Base-by-base conservation (phyloP, 345 rosid genomes). In the Dovyalis caffra region DNA sequence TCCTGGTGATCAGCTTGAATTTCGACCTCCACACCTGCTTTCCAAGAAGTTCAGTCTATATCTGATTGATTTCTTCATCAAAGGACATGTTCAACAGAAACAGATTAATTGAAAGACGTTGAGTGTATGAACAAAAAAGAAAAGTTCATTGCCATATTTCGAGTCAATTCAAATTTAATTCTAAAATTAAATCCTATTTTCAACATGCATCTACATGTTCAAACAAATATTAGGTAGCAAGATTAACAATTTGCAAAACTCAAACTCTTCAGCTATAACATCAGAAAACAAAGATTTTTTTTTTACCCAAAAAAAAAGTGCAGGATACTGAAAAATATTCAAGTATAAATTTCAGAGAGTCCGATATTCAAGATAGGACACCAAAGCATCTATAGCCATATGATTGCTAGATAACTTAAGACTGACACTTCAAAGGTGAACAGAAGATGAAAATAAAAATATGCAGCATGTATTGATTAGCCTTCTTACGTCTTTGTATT, bases 1-100 rank as follows among this genome's bases (percentile, higher is more conserved):
- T 90, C 81, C 64, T 79, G 71, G 83, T 74, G 70, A 89, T 82
- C 20, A 78, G 82, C 80, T 84, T 84, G 60, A 95, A 88, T 43
- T 88, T 86, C 74, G 84, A 83, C 78, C 79, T 85, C 97, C 97
- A 91, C 75, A 87, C 80, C 97, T 94, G 92, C 72, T 53, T 82
- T 69, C 63, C 78, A 78, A 38, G 73, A 77, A 76, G 16, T 69
- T 64, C 43, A 72, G 26, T 65, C 10, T 26, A 60, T 25, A 76
- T 31, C 45, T 35, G 64, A 11, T 18, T 66, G 20, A 72, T 45
- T 25, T 40, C 62, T 34, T n/a, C 11, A 47, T 43, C 64, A 72
- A 31, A 53, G 25, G 14, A 57, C 71, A 68, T 29, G 66, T 28
- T 31, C 26, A 45, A 53, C 45, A 33, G 25, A 43, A 2, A 47